These are phyloP conservation scores for Boletus patriciae DNA, from an alignment of 768 basidiomycete species.

Conservation along the genomic window DNA sequence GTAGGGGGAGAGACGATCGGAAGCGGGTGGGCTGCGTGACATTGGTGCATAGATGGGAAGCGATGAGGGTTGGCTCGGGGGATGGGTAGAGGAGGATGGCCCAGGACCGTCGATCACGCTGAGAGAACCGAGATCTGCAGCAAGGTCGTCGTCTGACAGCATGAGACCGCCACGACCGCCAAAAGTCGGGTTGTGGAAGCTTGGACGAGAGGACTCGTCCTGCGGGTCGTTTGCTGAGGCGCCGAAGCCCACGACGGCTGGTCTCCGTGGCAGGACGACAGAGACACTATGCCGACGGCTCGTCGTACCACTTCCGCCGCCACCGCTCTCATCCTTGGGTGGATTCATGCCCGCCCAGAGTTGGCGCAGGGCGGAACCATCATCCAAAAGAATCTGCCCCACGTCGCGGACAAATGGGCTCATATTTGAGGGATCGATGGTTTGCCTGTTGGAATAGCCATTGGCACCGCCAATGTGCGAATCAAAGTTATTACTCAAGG, in stretches of 20 bases:
- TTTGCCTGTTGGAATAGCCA: slow-evolving; percentile 44
- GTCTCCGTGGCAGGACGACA: slow-evolving; percentile 72
- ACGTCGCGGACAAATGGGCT: slow-evolving; percentile 86
- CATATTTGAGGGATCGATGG: slow-evolving; percentile 70
- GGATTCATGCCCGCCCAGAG: slow-evolving; percentile 73
- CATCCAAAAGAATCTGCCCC: slow-evolving; percentile 72
- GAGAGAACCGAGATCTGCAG: slow-evolving; percentile 64
- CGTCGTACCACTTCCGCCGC: slow-evolving; percentile 74
- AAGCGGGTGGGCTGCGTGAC: slow-evolving; percentile 59
- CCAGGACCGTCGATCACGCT: slow-evolving; percentile 41
- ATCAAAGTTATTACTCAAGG: slow-evolving; percentile 51
- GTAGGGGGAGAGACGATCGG: slow-evolving; percentile 55
- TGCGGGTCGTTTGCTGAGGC: slow-evolving; percentile 38
- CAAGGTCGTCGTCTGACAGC: slow-evolving; percentile 79
- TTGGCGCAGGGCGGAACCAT: slow-evolving; percentile 68
- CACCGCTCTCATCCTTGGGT: slow-evolving; percentile 61
- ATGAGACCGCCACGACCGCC: slow-evolving; percentile 60
- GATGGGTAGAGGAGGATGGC: slow-evolving; percentile 47
- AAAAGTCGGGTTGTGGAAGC: slow-evolving; percentile 35
- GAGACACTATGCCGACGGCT: slow-evolving; percentile 82
- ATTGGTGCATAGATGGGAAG: slow-evolving; percentile 73
- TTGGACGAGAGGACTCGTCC: slow-evolving; percentile 39
- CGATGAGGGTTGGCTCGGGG: slow-evolving; percentile 70
- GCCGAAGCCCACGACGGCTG: slow-evolving; percentile 59
- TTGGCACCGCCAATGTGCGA: slow-evolving; percentile 49